A percentile compares a stretch with the other conserved stretches of the same genome.
phyloP scores from a whole-genome alignment of 2,329 filamentous ascomycete species.

The Trichophyton schoenleinii region DNA sequence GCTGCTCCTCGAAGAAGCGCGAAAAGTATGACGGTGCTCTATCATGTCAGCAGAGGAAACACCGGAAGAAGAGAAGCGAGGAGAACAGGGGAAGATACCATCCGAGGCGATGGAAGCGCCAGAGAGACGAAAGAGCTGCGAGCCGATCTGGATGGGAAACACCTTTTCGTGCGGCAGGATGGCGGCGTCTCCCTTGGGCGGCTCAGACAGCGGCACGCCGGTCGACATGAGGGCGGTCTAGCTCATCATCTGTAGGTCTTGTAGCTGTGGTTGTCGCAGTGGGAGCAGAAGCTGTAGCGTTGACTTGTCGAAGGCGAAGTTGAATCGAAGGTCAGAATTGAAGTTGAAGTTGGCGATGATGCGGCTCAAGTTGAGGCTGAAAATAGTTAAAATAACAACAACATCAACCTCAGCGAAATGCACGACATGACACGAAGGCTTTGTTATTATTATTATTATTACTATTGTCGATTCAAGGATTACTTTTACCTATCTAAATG shows the following conservation, averaged over 20 bases:
- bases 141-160: slow-evolving; percentile 59
- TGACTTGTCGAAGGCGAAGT: not conserved
- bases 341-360: no score
- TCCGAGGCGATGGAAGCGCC: slow-evolving; percentile 60
- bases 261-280: not conserved
- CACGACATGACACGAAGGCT: no score
- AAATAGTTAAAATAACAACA: no score
- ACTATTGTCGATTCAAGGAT: no score
- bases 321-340: no score
- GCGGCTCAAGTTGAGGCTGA: no score
- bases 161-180: slow-evolving; percentile 46
- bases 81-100: slow-evolving; percentile 37
- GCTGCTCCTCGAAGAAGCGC: slow-evolving; percentile 77
- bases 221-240: not conserved
- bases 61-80: not conserved
- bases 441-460: no score
- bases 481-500: not conserved
- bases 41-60: slow-evolving; percentile 36
- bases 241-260: not conserved
- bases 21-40: slow-evolving; percentile 94
- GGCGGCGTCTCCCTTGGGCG: slow-evolving; percentile 6
- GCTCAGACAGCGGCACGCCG: not conserved
- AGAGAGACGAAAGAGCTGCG: slow-evolving; percentile 54
- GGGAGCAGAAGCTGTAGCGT: not conserved
- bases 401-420: no score